Evolutionary conservation across 768 basidiomycete species (phyloP).

Genomic region (Termitomyces sp.): DNA sequence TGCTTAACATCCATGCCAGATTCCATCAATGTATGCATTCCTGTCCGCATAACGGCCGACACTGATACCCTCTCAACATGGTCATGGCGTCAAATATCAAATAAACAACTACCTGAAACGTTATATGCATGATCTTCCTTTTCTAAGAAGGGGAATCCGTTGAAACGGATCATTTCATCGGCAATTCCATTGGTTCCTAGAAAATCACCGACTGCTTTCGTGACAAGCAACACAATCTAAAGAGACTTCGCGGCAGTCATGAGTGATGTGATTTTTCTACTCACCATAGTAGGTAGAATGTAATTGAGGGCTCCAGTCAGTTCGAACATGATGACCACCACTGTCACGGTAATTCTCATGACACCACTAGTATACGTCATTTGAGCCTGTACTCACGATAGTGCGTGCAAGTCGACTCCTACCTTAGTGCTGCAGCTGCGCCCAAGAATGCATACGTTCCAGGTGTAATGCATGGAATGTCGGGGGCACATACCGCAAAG

Average conservation of each 20-base stretch:
- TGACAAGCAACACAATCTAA: constrained; percentile 93
- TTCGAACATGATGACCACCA: constrained; percentile 99
- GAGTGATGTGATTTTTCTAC: constrained; percentile 13
- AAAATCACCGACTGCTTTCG: constrained; percentile 95
- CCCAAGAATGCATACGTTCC: constrained; percentile 98
- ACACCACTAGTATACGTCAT: constrained; percentile 61
- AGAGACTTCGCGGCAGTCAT: constrained; percentile 6
- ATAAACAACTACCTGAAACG: constrained; percentile 65
- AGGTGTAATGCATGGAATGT: constrained; percentile 95
- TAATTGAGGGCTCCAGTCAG: constrained; percentile 96
- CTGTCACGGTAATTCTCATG: constrained; percentile 95
- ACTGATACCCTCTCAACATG: constrained; percentile 41
- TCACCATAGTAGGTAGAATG: constrained; percentile 95
- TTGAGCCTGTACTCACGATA: background rate
- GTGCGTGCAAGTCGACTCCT: background rate
- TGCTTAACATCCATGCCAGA: constrained; percentile 74
- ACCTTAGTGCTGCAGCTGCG: constrained; percentile 94
- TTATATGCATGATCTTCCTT: constrained; percentile 93
- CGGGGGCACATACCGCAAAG: constrained; percentile 87
- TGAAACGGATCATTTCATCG: constrained; percentile 95
- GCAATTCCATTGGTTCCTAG: constrained; percentile 93
- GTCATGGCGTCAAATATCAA: background rate
- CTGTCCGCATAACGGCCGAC: constrained; percentile 85
- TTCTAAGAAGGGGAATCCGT: constrained; percentile 95
- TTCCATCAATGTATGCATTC: constrained; percentile 69